A percentile compares a stretch with the other conserved stretches of the same genome.
phyloP scores from a whole-genome alignment of 805 yeast genomes.

The Candida piceae region DNA sequence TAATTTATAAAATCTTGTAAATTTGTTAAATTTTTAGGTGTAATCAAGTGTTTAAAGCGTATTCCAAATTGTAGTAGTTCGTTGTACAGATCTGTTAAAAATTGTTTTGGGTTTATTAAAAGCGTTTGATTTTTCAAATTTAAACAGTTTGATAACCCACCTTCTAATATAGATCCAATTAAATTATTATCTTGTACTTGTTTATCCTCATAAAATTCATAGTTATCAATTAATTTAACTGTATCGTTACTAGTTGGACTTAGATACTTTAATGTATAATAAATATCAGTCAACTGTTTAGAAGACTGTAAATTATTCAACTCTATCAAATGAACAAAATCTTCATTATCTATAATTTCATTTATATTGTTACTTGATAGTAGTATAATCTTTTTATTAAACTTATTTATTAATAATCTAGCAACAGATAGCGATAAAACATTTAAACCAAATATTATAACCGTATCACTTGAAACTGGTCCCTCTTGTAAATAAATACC shows the following conservation, averaged over 20 bases:
- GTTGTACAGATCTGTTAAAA: slow-evolving; percentile 5
- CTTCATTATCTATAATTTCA: slow-evolving; percentile 9
- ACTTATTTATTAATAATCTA: slow-evolving; percentile 8
- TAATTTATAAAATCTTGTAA: slow-evolving; percentile 5
- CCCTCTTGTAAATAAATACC: not conserved
- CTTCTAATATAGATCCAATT: not conserved
- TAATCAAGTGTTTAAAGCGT: slow-evolving; percentile 8
- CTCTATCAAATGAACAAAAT: slow-evolving; percentile 12
- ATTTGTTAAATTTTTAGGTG: slow-evolving; percentile 7
- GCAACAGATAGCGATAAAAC: slow-evolving; percentile 8
- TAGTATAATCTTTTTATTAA: slow-evolving; percentile 8
- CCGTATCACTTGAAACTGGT: not conserved
- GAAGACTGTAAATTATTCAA: slow-evolving; percentile 3
- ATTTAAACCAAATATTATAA: slow-evolving; percentile 8
- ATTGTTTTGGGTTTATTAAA: slow-evolving; percentile 1
- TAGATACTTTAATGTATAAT: slow-evolving; percentile 9
- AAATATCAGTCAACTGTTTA: slow-evolving; percentile 6
- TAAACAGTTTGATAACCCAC: slow-evolving; percentile 2
- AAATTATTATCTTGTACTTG: not conserved
- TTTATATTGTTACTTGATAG: slow-evolving; percentile 11
- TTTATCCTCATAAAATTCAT: slow-evolving; percentile 8
- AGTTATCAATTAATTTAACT: slow-evolving; percentile 6
- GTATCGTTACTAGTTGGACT: slow-evolving; percentile 6
- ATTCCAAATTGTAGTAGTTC: slow-evolving; percentile 2
- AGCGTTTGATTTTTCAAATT: slow-evolving; percentile 6